Evolutionary conservation across 495 filamentous ascomycete species (phyloP).

Genomic region (Podospora bellae-mahoneyi): DNA sequence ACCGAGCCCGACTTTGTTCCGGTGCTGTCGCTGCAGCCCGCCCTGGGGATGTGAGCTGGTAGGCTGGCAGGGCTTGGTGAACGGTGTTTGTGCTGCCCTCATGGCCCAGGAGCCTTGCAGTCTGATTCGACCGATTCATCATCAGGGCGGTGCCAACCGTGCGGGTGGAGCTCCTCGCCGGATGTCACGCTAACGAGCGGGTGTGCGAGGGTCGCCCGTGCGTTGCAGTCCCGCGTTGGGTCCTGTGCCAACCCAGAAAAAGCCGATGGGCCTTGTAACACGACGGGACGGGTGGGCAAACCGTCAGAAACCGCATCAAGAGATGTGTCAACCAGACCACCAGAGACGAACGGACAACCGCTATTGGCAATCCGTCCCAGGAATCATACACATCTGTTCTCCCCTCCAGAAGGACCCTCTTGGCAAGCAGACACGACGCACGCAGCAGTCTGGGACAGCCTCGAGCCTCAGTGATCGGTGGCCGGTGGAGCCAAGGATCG

Average conservation of each 20-base stretch:
- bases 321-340: background rate
- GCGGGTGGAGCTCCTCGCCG: conserved; percentile 15
- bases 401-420: background rate
- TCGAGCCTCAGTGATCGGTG: conserved; percentile 8
- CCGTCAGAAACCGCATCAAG: conserved; percentile 1
- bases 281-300: conserved; percentile 5
- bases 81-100: background rate
- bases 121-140: background rate
- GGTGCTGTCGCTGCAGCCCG: background rate
- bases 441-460: background rate
- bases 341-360: background rate
- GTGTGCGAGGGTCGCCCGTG: conserved; percentile 23
- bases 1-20: background rate
- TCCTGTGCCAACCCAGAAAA: conserved; percentile 17
- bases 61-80: background rate
- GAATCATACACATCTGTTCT: background rate
- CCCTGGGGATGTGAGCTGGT: background rate
- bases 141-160: conserved; percentile 20
- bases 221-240: conserved; percentile 24
- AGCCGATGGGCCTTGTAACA: conserved; percentile 9
- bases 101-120: background rate
- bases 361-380: background rate
- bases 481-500: conserved; percentile 20
- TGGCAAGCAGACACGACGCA: background rate
- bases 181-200: conserved; percentile 21